A percentile compares a stretch with the other conserved stretches of the same genome.
Evolutionary conservation across 2,329 filamentous ascomycete species (phyloP).

Genomic region (Colletotrichum caudatum): DNA sequence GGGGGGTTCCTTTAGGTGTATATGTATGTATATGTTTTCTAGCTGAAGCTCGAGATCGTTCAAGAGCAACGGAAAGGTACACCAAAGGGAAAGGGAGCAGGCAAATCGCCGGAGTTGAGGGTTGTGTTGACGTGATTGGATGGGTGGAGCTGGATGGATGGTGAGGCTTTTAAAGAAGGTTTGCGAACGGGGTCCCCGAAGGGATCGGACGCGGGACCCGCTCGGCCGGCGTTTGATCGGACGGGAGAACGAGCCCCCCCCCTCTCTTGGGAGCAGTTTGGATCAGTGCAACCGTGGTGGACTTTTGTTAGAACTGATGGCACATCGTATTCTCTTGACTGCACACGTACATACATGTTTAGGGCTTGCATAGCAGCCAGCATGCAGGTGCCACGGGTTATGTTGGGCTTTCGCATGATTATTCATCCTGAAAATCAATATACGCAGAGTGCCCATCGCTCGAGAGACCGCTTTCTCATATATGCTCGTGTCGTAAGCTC

Average conservation of each 20-base stretch:
- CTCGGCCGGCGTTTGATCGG: constrained; percentile 4
- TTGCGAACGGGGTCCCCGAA: background rate
- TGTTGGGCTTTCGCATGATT: background rate
- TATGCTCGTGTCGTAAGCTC: background rate
- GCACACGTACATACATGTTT: background rate
- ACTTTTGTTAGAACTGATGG: background rate
- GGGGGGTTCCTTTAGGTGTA: no score
- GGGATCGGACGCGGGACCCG: constrained; percentile 1
- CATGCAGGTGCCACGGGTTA: background rate
- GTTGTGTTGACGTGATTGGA: background rate
- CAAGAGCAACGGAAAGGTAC: no score
- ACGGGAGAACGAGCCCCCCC: background rate
- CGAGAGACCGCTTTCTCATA: background rate
- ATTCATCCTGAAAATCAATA: background rate
- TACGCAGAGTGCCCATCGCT: background rate
- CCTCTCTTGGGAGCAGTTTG: background rate
- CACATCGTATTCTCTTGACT: background rate
- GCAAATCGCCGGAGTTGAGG: background rate
- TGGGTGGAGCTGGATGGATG: background rate
- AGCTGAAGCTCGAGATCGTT: background rate
- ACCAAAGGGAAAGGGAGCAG: background rate
- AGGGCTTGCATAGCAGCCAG: background rate
- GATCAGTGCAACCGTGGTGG: background rate
- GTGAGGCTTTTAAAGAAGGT: constrained; percentile 18
- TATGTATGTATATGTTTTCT: no score